Conservation (phyloP, 768 basidiomycete species). For the Baorangia bicolor region DNA sequence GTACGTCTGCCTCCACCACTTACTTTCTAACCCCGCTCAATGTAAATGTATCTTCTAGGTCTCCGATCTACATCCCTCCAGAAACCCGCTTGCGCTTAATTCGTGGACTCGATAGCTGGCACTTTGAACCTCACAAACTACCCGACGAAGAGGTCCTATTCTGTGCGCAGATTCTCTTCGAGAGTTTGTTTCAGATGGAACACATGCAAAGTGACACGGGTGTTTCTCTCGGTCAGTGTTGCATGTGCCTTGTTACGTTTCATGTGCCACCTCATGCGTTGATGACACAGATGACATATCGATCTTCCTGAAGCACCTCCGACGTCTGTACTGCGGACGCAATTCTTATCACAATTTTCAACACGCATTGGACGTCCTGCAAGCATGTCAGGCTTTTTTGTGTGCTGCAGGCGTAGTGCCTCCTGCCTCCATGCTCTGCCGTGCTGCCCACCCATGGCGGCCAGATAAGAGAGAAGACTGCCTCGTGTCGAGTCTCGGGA, state of each 20-base stretch:
- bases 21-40: slow-evolving; percentile 10
- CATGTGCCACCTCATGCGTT: slow-evolving; percentile 17
- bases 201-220: slow-evolving; percentile 62
- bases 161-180: slow-evolving; percentile 85
- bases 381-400: slow-evolving; percentile 87
- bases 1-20: slow-evolving; percentile 13
- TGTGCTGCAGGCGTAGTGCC: slow-evolving; percentile 79
- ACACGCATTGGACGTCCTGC: slow-evolving; percentile 94
- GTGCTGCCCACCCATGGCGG: slow-evolving; percentile 36
- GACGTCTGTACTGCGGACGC: slow-evolving; percentile 83
- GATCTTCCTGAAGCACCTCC: slow-evolving; percentile 81
- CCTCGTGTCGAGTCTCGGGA: slow-evolving; percentile 44
- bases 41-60: slow-evolving; percentile 33
- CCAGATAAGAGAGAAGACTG: slow-evolving; percentile 39
- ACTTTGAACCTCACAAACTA: slow-evolving; percentile 86
- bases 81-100: slow-evolving; percentile 64
- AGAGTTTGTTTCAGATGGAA: slow-evolving; percentile 77
- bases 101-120: slow-evolving; percentile 70
- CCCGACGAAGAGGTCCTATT: slow-evolving; percentile 79
- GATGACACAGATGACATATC: slow-evolving; percentile 62
- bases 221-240: slow-evolving; percentile 55
- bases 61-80: slow-evolving; percentile 46
- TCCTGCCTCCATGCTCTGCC: slow-evolving; percentile 57
- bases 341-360: slow-evolving; percentile 99
- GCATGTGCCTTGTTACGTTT: slow-evolving; percentile 18